Conservation (phyloP, 2,329 filamentous ascomycete genomes). For the Aaosphaeria pasadenensis region DNA sequence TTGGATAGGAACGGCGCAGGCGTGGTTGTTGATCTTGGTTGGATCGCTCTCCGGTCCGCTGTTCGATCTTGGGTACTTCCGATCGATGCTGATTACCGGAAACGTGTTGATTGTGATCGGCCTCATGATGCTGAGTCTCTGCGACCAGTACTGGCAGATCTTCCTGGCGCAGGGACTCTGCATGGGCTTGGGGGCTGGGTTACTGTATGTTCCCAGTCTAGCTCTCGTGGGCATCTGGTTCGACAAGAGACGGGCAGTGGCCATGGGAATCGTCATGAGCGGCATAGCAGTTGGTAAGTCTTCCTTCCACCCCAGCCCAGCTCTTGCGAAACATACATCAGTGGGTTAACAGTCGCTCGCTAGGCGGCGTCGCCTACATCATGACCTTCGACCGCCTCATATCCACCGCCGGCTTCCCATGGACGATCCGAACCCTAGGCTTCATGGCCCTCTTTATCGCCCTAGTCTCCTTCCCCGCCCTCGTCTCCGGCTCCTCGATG, state of each 20-base stretch:
- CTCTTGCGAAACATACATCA: neutral
- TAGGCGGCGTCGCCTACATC: constrained; percentile 36
- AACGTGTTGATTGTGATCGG: constrained; percentile 56
- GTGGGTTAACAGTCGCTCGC: constrained; percentile 5
- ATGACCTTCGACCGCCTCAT: constrained; percentile 33
- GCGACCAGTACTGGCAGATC: constrained; percentile 53
- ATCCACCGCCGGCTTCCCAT: constrained; percentile 27
- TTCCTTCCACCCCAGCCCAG: neutral
- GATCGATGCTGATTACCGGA: constrained; percentile 45
- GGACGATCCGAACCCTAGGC: constrained; percentile 34
- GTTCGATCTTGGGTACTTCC: constrained; percentile 49
- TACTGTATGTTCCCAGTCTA: constrained; percentile 36
- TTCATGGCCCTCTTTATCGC: constrained; percentile 30
- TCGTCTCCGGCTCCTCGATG: constrained; percentile 27
- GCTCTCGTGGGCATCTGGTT: constrained; percentile 38
- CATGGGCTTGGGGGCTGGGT: constrained; percentile 38
- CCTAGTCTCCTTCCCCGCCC: constrained; percentile 31
- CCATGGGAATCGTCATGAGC: constrained; percentile 36
- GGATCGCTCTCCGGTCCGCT: constrained; percentile 49
- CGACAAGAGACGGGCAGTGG: constrained; percentile 27
- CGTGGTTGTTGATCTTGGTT: constrained; percentile 50
- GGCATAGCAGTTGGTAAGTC: constrained; percentile 36
- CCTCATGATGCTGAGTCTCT: constrained; percentile 62
- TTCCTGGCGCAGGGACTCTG: constrained; percentile 55
- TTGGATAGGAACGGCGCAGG: constrained; percentile 47